Evolutionary conservation across 2,329 filamentous ascomycete species (phyloP).

Genomic region (Boeremia lycopersici): DNA sequence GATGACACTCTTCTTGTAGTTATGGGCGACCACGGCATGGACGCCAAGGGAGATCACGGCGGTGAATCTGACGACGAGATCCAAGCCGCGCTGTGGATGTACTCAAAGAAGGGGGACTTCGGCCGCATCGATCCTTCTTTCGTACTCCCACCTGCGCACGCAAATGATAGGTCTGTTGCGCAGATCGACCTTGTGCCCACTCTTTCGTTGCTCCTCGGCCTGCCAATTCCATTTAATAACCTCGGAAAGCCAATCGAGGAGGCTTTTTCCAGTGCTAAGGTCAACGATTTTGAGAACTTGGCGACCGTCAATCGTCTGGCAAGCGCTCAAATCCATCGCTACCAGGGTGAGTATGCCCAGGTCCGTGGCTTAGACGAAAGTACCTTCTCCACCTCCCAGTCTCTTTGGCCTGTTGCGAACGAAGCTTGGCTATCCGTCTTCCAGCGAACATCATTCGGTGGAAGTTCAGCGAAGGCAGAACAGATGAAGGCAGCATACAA

Average conservation of each 20-base stretch:
- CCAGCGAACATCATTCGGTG: conserved; percentile 33
- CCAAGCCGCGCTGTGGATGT: conserved; percentile 97
- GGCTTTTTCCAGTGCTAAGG: conserved; percentile 76
- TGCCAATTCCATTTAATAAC: conserved; percentile 96
- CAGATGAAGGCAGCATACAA: conserved; percentile 54
- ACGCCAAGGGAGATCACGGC: conserved; percentile 95
- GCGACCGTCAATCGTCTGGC: conserved; percentile 77
- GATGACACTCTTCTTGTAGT: conserved; percentile 88
- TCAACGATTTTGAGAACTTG: conserved; percentile 76
- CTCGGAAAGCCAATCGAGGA: conserved; percentile 92
- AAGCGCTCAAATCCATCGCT: conserved; percentile 84
- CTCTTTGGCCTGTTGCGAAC: conserved; percentile 66
- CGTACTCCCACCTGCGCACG: conserved; percentile 66
- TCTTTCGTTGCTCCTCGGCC: conserved; percentile 80
- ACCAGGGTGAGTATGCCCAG: conserved; percentile 81
- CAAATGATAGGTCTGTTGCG: conserved; percentile 74
- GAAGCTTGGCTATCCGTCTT: conserved; percentile 55
- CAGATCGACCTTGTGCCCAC: conserved; percentile 98
- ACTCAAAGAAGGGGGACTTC: conserved; percentile 85
- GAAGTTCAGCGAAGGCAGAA: conserved; percentile 45
- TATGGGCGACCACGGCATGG: conserved; percentile 99
- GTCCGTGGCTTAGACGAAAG: conserved; percentile 72
- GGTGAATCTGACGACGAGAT: conserved; percentile 97
- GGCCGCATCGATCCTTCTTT: conserved; percentile 72
- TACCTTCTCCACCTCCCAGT: conserved; percentile 60